phyloP scores from a whole-genome alignment of 306 rosid genomes.

The Malus orientalis region DNA sequence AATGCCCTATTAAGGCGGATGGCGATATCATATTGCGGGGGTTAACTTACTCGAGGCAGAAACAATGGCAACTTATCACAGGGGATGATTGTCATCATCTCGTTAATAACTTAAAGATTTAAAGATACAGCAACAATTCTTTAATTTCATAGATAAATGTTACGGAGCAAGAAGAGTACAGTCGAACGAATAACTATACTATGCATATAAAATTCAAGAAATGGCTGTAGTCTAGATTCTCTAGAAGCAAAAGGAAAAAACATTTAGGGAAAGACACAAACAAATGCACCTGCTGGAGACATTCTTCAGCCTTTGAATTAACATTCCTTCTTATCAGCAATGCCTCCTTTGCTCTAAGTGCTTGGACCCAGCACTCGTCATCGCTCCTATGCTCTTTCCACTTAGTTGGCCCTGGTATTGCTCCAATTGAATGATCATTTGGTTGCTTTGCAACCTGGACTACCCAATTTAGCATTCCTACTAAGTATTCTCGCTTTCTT shows the following conservation, averaged over 20 bases:
- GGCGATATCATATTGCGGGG: background rate
- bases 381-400: conserved; percentile 43
- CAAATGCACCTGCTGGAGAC: conserved; percentile 54
- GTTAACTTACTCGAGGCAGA: background rate
- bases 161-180: background rate
- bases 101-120: background rate
- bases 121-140: background rate
- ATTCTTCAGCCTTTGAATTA: conserved; percentile 31
- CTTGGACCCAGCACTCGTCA: conserved; percentile 43
- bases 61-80: background rate
- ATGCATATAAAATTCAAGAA: background rate
- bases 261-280: background rate
- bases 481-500: conserved; percentile 55
- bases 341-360: conserved; percentile 48
- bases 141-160: background rate
- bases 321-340: conserved; percentile 25
- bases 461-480: conserved; percentile 69
- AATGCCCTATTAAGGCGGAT: background rate
- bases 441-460: conserved; percentile 43
- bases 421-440: conserved; percentile 34
- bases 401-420: conserved; percentile 49
- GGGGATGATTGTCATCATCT: background rate
- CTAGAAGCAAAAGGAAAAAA: conserved; percentile 9
- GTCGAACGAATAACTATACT: background rate
- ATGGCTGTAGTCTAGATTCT: background rate